Evolutionary conservation across 306 rosid genomes (phyloP), one percentile per base, ranked within the genome.

Genomic region (Rosa lucieae): DNA sequence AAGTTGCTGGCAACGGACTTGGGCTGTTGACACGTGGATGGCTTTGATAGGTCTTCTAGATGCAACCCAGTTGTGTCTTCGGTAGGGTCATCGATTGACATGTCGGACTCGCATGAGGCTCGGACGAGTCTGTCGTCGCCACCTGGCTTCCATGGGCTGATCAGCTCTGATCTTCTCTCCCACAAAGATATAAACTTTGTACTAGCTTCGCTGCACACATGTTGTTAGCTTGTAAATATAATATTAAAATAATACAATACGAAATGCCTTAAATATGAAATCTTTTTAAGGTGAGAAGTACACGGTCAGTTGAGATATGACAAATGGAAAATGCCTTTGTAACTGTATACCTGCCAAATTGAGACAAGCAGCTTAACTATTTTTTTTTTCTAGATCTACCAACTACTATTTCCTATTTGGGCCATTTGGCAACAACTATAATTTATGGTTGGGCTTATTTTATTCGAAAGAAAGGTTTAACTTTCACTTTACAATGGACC

Each of bases 41-140:
- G 18, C 18, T 47, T 84, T 13, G 79, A 72, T 40, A 65, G 23
- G 68, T 68, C 83, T 20, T 29, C 79, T 67, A 18, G 81, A 76
- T 72, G 78, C 80, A 86, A 46, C 74, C 80, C 85, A 66, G 79
- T 58, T 17, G 55, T 17, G 37, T 92, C 91, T 61, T 92, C 98
- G 2, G 87, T 84, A 78, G 91, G 83, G 75, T 91, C 92, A 67
- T 91, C 99, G 59, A 93, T 93, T 43, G 99, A 96, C 98, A 96
- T 96, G 84, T 96, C 99, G 4, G 99, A 96, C 56, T 89, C 97
- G 40, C 81, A 77, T 1, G 99, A 96, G 43, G 96, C 87, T 56
- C 97, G 85, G 47, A 96, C 78, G 37, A 89, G 93, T 59, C 84
- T 81, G 26, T 91, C 93, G 15, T 88, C 85, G 59, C 73, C 89